Evolutionary conservation across 306 rosid genomes (phyloP), one percentile per base, ranked within the genome.

Genomic region (Trifolium dubium): DNA sequence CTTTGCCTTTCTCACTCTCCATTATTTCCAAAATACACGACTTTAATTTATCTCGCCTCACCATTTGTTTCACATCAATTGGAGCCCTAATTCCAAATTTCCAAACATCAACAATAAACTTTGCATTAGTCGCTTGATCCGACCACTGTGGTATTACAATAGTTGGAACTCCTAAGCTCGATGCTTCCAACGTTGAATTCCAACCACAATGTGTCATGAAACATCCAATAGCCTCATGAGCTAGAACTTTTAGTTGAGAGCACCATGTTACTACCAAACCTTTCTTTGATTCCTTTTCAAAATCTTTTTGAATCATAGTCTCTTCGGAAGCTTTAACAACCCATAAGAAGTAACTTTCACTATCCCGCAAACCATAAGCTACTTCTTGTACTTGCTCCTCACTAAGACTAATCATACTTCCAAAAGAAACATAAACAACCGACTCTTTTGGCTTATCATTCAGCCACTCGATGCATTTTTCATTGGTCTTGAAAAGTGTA

Each of bases 151-250:
- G 81, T 54, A 78, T 14, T 4, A 67, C 60, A 43, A 78, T 17
- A 10, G 10, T 71, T 28, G 82, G 77, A 62, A 78, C 77, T 4
- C 82, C 78, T 13, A 78, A 60, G 60, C 77, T 15, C 40, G 64
- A 8, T 15, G 77, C 15, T 78, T 78, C 82, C n/a, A 77, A 77
- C 15, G 80, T 66, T 0, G 73, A 76, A 5, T 76, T 76, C 80
- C 74, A 76, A 0, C 80, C 80, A 76, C 80, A 75, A 53, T 75
- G 79, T 53, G 79, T 53, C 10, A 75, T 66, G 54, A 64, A 64
- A 2, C 79, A 64, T 3, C 72, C 72, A 2, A 74, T 47, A 53
- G 73, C 44, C 8, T 75, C 73, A 65, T 75, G 79, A 0, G 73
- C 79, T 53, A 65, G 46, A 51, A 75, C 79, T 53, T 75, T 65